Base-by-base conservation (phyloP, 441 rosid genomes). In the Macaranga tanarius region DNA sequence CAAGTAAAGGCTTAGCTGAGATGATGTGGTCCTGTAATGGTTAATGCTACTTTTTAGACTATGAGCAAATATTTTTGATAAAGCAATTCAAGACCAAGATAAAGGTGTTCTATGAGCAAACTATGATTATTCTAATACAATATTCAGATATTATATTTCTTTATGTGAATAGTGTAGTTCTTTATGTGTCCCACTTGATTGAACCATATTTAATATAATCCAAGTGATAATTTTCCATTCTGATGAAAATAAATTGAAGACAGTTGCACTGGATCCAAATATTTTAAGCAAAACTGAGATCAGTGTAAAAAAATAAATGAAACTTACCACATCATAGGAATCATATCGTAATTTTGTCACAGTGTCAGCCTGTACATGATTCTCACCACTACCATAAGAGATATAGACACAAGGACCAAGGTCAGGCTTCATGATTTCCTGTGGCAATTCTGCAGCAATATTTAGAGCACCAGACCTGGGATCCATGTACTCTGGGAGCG, bases 401-500 rank as follows among this genome's bases (percentile, higher is more conserved):
- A 93, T 88, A 76, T 88, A 84, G 65, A 96, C 81, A 74, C 78
- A 86, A 31, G 99, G 99, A 65, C 98, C 99, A 17, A 89, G 79
- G 61, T 87, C 89, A 67, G 92, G 90, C 79, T 77, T 75, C 60
- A 75, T 66, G 52, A 84, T 77, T 72, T 85, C 85, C 79, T 72
- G 78, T 19, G 89, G 87, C 74, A 89, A 79, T 73, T 85, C 84
- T 62, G 96, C 88, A 40, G 95, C 92, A 62, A 93, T 81, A 61
- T 96, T 96, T 67, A 96, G 72, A 75, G 87, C 77, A 69, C 97
- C 98, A 25, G 81, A 76, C 15, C 77, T 70, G 11, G 96, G 97
- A 73, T 96, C 89, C 95, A 90, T 92, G 85, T 96, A 96, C 69
- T 84, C 91, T 23, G 91, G 91, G 79, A 96, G 86, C 64, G 97